Base-by-base conservation (phyloP, 352 stramenopile genomes). In the Globisporangium sylvaticum region DNA sequence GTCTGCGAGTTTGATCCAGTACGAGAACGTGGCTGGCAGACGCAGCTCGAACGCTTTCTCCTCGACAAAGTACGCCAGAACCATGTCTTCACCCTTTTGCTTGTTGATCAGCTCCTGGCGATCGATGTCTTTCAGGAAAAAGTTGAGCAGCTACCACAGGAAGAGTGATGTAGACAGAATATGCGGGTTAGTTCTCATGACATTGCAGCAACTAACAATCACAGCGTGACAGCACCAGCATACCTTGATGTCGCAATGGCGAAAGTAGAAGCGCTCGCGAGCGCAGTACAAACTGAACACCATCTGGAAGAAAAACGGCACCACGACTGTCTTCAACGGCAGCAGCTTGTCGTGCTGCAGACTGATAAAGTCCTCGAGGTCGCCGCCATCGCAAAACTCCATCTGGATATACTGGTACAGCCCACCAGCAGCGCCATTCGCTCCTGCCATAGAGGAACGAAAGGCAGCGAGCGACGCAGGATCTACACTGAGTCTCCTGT, bases 171-270 rank as follows among this genome's bases (percentile, higher is more conserved):
- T 14, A 14, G 0, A 68, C 9, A n/a, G 8, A 24, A 15, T 18
- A n/a, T n/a, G n/a, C 22, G 29, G 42, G 14, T 34, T 54, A 4
- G 25, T 18, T 53, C 54, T 20, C 20, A 69, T 22, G 46, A 55
- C n/a, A 65, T 12, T 58, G 14, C 25, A 14, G 9, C 15, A 18
- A 20, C 12, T 4, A 4, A 15, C 24, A 57, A 4, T 18, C n/a
- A 32, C 22, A 55, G 10, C 25, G 66, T 14, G 60, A 31, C 2
- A 20, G 50, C 0, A 44, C 4, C 4, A 12, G 5, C 60, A 8
- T 60, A 79, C 87, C 84, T 99, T 99, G 44, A 99, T 82, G 78
- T 99, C 98, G 73, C 98, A 99, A 80, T 99, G 98, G 22, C 98
- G 97, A 62, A 99, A 62, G 31, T 89, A 83, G 65, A 97, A 95